Evolutionary conservation across 2,329 filamentous ascomycete species (phyloP).

Genomic region (Nemania serpens): DNA sequence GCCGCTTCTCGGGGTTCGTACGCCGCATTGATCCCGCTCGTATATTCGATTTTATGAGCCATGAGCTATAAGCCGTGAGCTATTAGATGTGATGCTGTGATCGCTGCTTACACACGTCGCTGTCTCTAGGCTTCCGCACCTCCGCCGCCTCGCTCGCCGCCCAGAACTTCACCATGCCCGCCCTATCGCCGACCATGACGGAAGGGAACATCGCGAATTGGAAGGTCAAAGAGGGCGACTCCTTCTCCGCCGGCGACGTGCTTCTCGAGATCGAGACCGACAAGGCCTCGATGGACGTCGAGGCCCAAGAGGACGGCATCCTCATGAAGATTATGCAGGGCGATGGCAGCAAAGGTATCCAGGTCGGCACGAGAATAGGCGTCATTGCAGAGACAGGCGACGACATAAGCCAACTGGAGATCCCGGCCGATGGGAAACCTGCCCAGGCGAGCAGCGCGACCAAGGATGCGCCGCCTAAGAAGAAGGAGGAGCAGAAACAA

Average conservation of each 20-base stretch:
- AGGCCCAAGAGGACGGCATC: conserved; percentile 87
- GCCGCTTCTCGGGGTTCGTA: conserved; percentile 62
- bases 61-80: not conserved
- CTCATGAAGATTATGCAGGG: conserved; percentile 79
- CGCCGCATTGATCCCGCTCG: conserved; percentile 1
- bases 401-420: conserved; percentile 73
- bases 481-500: conserved; percentile 35
- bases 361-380: conserved; percentile 81
- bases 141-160: conserved; percentile 69
- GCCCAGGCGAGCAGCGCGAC: conserved; percentile 43
- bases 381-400: conserved; percentile 83
- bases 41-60: not conserved
- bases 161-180: conserved; percentile 89
- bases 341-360: conserved; percentile 75
- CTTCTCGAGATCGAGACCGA: conserved; percentile 92
- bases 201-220: conserved; percentile 86
- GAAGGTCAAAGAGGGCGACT: conserved; percentile 86
- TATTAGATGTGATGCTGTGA: not conserved
- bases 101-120: conserved; percentile 13
- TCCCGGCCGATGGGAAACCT: conserved; percentile 69
- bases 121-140: conserved; percentile 63
- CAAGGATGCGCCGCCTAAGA: conserved; percentile 35
- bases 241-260: conserved; percentile 81
- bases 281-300: conserved; percentile 93
- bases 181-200: conserved; percentile 90